These are phyloP conservation scores for Penicillium concentricum DNA, from an alignment of 2,329 filamentous ascomycete genomes.

Conservation along the genomic window DNA sequence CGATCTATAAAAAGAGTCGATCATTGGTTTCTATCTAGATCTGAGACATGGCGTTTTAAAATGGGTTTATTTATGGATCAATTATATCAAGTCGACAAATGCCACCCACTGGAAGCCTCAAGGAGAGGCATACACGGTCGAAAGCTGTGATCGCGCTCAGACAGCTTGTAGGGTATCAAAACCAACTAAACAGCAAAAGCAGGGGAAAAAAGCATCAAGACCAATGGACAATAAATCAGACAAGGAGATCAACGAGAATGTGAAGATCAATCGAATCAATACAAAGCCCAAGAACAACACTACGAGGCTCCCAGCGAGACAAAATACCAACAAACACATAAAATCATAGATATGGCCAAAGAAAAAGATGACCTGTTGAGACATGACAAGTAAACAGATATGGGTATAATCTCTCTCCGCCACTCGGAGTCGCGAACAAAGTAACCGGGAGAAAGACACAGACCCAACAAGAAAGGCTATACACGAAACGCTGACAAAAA, in stretches of 20 bases:
- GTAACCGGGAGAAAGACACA: slow-evolving; percentile 12
- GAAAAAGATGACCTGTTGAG: slow-evolving; percentile 21
- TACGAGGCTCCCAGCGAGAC: background rate
- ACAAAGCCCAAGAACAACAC: background rate
- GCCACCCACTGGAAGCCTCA: background rate
- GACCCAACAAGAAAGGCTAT: slow-evolving; percentile 13
- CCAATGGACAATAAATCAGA: background rate
- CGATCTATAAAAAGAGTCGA: slow-evolving; percentile 13
- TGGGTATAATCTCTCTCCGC: slow-evolving; percentile 27
- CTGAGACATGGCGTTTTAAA: background rate
- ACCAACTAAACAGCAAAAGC: slow-evolving; percentile 5
- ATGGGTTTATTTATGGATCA: background rate
- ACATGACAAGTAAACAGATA: slow-evolving; percentile 22
- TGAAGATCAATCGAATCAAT: background rate
- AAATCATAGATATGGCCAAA: slow-evolving; percentile 16
- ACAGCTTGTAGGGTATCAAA: slow-evolving; percentile 10
- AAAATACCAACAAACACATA: slow-evolving; percentile 2
- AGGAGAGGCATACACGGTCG: background rate
- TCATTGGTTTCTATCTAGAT: background rate
- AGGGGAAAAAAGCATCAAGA: background rate
- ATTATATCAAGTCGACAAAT: background rate
- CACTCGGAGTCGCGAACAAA: slow-evolving; percentile 18
- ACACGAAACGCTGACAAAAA: slow-evolving; percentile 18
- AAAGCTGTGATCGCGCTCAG: slow-evolving; percentile 6
- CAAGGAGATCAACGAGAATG: background rate